phyloP scores from a whole-genome alignment of 1,284 basidiomycete genomes.

The Rugosomyces carneus region DNA sequence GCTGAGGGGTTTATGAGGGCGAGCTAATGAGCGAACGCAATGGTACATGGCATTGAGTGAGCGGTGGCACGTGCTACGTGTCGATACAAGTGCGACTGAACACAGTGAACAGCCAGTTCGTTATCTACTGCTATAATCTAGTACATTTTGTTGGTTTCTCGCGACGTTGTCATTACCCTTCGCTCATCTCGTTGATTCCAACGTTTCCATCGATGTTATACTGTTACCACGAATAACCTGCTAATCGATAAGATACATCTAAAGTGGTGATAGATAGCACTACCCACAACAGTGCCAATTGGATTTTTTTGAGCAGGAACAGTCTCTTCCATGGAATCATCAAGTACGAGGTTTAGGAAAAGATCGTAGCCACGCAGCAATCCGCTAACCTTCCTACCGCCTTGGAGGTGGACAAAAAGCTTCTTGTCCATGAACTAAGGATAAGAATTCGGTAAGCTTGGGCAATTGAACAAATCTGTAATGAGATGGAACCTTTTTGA shows the following conservation, averaged over 20 bases:
- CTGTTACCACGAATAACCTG: constrained; percentile 95
- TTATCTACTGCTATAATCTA: too few species aligned
- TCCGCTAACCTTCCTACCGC: constrained; percentile 93
- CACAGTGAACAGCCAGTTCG: too few species aligned
- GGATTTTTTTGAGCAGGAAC: constrained; percentile 85
- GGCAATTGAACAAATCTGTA: constrained; percentile 1
- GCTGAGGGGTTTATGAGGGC: constrained; percentile 5
- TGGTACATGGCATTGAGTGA: constrained; percentile 9
- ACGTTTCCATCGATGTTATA: constrained; percentile 85
- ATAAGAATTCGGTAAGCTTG: constrained; percentile 2
- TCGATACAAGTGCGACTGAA: not conserved
- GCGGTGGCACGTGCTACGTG: not conserved
- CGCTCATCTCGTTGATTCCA: constrained; percentile 58
- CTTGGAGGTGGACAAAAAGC: constrained; percentile 92
- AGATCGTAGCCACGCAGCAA: constrained; percentile 97
- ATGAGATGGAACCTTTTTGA: constrained; percentile 73
- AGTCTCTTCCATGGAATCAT: constrained; percentile 91
- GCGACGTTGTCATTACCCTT: too few species aligned
- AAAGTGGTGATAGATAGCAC: not conserved
- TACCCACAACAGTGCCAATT: constrained; percentile 82
- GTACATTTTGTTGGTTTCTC: not conserved
- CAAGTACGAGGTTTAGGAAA: constrained; percentile 97
- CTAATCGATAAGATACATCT: constrained; percentile 8
- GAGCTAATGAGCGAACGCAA: constrained; percentile 9
- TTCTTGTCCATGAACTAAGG: constrained; percentile 97